Conservation (phyloP, 2,329 filamentous ascomycete genomes). For the Aspergillus sojae region DNA sequence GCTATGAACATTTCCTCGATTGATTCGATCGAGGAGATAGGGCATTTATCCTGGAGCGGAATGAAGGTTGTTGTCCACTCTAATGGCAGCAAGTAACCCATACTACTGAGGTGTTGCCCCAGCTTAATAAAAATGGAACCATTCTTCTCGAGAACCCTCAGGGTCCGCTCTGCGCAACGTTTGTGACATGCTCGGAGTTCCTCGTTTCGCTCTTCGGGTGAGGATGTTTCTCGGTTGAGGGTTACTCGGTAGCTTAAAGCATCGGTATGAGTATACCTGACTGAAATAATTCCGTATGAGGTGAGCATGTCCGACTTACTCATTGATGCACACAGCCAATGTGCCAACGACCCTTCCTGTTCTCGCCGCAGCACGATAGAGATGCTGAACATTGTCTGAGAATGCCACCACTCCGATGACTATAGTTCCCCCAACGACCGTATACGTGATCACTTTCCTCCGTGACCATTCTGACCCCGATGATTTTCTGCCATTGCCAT, state of each 20-base stretch:
- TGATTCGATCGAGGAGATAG: slow-evolving; percentile 84
- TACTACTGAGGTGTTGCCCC: slow-evolving; percentile 91
- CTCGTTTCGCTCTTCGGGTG: slow-evolving; percentile 66
- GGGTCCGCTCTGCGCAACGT: slow-evolving; percentile 84
- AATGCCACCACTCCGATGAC: slow-evolving; percentile 52
- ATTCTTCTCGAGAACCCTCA: slow-evolving; percentile 88
- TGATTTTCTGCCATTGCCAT: slow-evolving; percentile 13
- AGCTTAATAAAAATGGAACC: slow-evolving; percentile 98
- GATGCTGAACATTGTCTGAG: slow-evolving; percentile 71
- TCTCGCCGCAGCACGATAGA: slow-evolving; percentile 73
- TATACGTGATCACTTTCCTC: slow-evolving; percentile 35
- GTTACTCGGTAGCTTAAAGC: slow-evolving; percentile 77
- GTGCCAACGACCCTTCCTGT: slow-evolving; percentile 76
- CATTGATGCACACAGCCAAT: slow-evolving; percentile 81
- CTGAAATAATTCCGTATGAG: neutral
- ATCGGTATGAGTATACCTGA: neutral
- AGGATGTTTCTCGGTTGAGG: slow-evolving; percentile 67
- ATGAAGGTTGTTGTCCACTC: slow-evolving; percentile 98
- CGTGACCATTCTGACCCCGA: slow-evolving; percentile 18
- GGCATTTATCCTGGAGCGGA: slow-evolving; percentile 92
- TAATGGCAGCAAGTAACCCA: slow-evolving; percentile 88
- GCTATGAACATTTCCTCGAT: slow-evolving; percentile 82
- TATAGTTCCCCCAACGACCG: slow-evolving; percentile 38
- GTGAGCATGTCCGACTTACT: slow-evolving; percentile 60
- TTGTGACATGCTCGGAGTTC: slow-evolving; percentile 83